Conservation (phyloP, 345 rosid species). For the Heritiera littoralis region DNA sequence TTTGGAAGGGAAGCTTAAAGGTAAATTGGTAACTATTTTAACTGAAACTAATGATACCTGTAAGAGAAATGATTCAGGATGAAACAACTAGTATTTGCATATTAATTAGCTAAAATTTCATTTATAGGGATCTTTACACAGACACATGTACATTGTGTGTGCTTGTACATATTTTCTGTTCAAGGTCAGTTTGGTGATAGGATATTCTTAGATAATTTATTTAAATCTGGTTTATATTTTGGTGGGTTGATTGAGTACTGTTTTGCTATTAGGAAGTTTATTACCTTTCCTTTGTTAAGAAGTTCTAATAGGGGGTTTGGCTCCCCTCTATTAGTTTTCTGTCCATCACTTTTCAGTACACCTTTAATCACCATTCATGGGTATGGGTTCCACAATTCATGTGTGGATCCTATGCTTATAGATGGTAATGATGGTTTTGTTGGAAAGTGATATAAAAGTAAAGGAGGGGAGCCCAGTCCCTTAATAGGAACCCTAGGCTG, state of each 20-base stretch:
- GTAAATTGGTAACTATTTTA: slow-evolving; percentile 36
- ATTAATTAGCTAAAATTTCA: slow-evolving; percentile 1
- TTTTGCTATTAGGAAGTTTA: background rate
- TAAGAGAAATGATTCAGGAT: background rate
- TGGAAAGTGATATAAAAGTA: background rate
- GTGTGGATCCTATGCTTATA: background rate
- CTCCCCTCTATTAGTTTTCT: background rate
- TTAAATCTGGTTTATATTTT: background rate
- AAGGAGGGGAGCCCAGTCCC: background rate
- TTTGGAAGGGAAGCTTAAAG: slow-evolving; percentile 38
- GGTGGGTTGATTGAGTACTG: background rate
- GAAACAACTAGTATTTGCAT: background rate
- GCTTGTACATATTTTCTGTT: background rate
- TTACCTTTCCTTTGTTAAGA: background rate
- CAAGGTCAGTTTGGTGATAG: background rate
- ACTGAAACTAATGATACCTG: background rate
- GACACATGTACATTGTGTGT: background rate
- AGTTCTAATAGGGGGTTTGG: background rate
- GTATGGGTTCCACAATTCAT: background rate
- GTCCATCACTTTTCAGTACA: no score
- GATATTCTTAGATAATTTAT: background rate
- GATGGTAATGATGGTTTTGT: background rate
- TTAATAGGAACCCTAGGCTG: background rate
- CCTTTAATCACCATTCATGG: background rate
- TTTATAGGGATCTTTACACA: background rate